Evolutionary conservation across 2,329 filamentous ascomycete species (phyloP).

Genomic region (Paecilomyces dactylethromorphus): DNA sequence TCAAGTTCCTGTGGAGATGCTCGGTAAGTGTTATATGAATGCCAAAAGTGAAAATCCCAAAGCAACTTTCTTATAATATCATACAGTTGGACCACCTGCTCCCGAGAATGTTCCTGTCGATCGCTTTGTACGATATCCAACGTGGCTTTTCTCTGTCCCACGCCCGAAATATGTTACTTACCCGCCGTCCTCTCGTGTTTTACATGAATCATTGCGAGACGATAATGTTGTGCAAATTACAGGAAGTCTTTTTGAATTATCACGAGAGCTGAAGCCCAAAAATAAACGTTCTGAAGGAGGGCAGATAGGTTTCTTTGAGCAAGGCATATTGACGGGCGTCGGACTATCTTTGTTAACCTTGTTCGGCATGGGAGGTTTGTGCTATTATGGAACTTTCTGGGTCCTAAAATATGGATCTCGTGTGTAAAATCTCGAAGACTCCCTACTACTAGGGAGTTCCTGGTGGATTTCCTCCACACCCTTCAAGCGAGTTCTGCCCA

Average conservation of each 20-base stretch:
- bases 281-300: conserved; percentile 18
- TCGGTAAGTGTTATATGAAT: conserved; percentile 35
- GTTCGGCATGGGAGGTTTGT: conserved; percentile 2
- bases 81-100: too few species aligned
- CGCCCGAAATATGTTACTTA: conserved; percentile 37
- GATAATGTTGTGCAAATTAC: too few species aligned
- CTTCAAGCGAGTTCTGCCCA: too few species aligned
- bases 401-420: too few species aligned
- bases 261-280: too few species aligned
- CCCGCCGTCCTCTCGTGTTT: conserved; percentile 8
- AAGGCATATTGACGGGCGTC: conserved; percentile 35
- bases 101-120: conserved; percentile 29
- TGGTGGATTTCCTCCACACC: too few species aligned
- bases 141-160: conserved; percentile 38
- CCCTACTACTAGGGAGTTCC: too few species aligned
- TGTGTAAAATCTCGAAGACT: too few species aligned
- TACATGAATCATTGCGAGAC: too few species aligned
- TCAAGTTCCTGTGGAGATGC: conserved; percentile 49
- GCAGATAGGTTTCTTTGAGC: conserved; percentile 44
- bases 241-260: too few species aligned
- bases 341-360: conserved; percentile 1
- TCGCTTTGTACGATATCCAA: conserved; percentile 36
- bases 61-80: too few species aligned
- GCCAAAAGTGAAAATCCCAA: too few species aligned
- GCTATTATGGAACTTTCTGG: conserved; percentile 6